phyloP scores from a whole-genome alignment of 108 stramenopile species.

The Conticribra weissflogii region DNA sequence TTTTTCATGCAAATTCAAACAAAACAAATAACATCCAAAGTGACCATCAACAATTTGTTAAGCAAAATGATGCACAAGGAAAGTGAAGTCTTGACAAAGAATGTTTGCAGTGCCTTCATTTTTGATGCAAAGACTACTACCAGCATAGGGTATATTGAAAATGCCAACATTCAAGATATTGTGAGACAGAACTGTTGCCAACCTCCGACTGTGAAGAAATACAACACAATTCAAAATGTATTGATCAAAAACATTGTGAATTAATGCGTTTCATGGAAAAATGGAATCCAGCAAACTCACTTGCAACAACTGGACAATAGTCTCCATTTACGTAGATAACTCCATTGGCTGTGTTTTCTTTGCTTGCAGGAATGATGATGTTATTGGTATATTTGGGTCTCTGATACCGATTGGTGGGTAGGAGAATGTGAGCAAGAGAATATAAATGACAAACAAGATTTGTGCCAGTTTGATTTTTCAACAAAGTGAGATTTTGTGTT shows the following conservation, averaged over 20 bases:
- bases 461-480: constrained; percentile 2
- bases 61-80: constrained; percentile 30
- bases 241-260: no score
- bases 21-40: no score
- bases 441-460: constrained; percentile 5
- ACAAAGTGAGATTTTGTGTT: neutral
- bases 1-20: no score
- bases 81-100: constrained; percentile 31
- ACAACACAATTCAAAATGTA: no score
- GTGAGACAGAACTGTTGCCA: constrained; percentile 32
- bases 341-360: constrained; percentile 29
- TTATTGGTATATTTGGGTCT: constrained; percentile 15
- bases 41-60: no score
- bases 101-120: constrained; percentile 27
- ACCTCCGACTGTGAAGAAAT: no score
- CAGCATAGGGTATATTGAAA: constrained; percentile 50
- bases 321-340: constrained; percentile 33
- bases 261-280: no score
- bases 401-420: constrained; percentile 16
- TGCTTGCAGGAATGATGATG: constrained; percentile 23
- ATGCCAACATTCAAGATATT: constrained; percentile 37
- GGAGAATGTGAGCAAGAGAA: constrained; percentile 8
- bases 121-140: constrained; percentile 47
- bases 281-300: no score
- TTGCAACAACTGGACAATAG: constrained; percentile 36